These are phyloP conservation scores for Claviceps quebecensis DNA, from an alignment of 2,329 filamentous ascomycete genomes.

Conservation along the genomic window DNA sequence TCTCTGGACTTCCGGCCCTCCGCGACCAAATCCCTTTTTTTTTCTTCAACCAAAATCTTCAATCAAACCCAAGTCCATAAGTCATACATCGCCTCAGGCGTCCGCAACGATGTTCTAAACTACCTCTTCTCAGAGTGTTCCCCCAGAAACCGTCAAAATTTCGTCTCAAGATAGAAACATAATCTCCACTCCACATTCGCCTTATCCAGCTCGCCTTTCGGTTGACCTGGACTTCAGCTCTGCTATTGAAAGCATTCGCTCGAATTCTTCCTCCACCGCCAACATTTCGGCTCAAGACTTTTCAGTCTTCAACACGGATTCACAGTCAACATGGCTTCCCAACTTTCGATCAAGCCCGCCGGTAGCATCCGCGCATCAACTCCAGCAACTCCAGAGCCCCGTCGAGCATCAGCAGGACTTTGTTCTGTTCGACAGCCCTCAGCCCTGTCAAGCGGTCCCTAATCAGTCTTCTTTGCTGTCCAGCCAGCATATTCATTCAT, in stretches of 20 bases:
- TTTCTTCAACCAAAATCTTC: slow-evolving; percentile 19
- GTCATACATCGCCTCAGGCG: slow-evolving; percentile 22
- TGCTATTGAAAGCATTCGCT: slow-evolving; percentile 43
- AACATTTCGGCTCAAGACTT: slow-evolving; percentile 53
- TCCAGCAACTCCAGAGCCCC: slow-evolving; percentile 39
- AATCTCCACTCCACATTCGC: slow-evolving; percentile 31
- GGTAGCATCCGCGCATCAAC: slow-evolving; percentile 46
- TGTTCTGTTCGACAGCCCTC: slow-evolving; percentile 54
- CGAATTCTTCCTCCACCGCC: slow-evolving; percentile 38
- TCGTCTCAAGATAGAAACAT: slow-evolving; percentile 28
- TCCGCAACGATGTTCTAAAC: slow-evolving; percentile 46
- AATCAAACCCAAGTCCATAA: slow-evolving; percentile 16
- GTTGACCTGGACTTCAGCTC: slow-evolving; percentile 55
- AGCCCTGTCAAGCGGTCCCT: slow-evolving; percentile 21
- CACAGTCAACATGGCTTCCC: slow-evolving; percentile 68
- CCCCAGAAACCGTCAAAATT: slow-evolving; percentile 37
- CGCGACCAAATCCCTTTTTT: slow-evolving; percentile 14
- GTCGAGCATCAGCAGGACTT: slow-evolving; percentile 53
- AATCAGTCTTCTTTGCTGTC: slow-evolving; percentile 26
- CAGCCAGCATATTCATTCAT: slow-evolving; percentile 31
- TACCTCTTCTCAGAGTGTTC: slow-evolving; percentile 23
- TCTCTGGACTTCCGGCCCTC: slow-evolving; percentile 13
- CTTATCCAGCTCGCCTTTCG: slow-evolving; percentile 37
- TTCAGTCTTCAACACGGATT: slow-evolving; percentile 72
- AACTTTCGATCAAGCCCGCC: slow-evolving; percentile 50